phyloP scores from a whole-genome alignment of 345 rosid genomes.

The Murraya koenigii region DNA sequence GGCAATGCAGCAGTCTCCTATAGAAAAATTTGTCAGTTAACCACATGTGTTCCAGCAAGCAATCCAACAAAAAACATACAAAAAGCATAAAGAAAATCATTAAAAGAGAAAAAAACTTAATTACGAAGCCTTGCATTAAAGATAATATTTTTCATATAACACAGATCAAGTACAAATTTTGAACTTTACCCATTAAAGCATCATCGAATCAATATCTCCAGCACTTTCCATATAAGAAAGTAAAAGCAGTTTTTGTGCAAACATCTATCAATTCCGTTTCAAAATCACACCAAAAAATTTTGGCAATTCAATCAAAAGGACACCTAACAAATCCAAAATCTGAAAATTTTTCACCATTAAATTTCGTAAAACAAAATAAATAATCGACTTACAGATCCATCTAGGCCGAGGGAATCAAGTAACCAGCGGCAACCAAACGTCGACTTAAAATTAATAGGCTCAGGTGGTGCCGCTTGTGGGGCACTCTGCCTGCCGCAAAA shows the following conservation, averaged over 20 bases:
- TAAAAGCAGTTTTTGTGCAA: not conserved
- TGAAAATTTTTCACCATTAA: not conserved
- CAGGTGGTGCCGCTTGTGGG: slow-evolving; percentile 42
- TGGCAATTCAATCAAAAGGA: not conserved
- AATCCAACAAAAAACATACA: not conserved
- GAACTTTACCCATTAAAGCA: not conserved
- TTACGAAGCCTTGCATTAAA: not conserved
- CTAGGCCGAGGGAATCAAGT: slow-evolving; percentile 60
- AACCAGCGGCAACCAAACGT: slow-evolving; percentile 63
- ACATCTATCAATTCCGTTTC: not conserved
- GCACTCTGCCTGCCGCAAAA: slow-evolving; percentile 64
- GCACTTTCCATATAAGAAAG: not conserved
- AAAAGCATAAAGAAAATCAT: not conserved
- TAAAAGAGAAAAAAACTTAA: not conserved
- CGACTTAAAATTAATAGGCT: slow-evolving; percentile 61
- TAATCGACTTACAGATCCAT: slow-evolving; percentile 66
- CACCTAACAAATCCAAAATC: slow-evolving; percentile 1
- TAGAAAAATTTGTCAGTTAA: slow-evolving; percentile 17
- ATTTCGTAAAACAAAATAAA: not conserved
- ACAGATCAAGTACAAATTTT: not conserved
- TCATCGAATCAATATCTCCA: not conserved
- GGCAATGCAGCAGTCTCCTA: slow-evolving; percentile 67
- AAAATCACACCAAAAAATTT: not conserved
- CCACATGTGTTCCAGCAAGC: not conserved
- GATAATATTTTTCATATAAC: not conserved